Evolutionary conservation across 192 early-diverging fungal genomes (phyloP).

Genomic region (Paraglomus occultum): DNA sequence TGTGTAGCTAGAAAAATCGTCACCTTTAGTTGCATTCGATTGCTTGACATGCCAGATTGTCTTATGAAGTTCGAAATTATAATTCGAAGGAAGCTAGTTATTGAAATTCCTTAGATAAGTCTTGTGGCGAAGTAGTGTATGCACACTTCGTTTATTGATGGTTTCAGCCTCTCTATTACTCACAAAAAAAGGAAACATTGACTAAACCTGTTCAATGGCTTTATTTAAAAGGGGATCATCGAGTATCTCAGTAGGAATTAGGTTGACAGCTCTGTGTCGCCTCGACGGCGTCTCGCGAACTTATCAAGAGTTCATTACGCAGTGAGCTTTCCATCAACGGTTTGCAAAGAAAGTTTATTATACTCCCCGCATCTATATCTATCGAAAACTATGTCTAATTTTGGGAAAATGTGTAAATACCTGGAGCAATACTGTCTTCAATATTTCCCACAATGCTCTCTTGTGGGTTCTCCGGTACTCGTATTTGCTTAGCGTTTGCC

Average conservation of each 20-base stretch:
- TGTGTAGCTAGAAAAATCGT: not conserved
- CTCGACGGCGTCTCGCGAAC: not conserved
- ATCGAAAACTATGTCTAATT: no score
- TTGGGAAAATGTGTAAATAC: no score
- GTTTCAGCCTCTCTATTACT: conserved; percentile 8
- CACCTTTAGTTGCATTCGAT: conserved; percentile 70
- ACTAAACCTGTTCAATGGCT: conserved; percentile 68
- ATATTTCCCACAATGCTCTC: no score
- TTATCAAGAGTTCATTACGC: no score
- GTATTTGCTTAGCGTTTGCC: no score
- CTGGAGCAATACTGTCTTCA: no score
- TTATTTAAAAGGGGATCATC: conserved; percentile 78
- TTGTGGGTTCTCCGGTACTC: no score
- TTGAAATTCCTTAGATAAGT: conserved; percentile 7
- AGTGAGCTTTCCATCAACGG: no score
- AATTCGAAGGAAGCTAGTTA: conserved; percentile 80
- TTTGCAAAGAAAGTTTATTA: no score
- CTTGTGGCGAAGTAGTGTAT: conserved; percentile 18
- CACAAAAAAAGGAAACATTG: conserved; percentile 23
- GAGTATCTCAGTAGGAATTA: conserved; percentile 84
- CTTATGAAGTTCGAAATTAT: conserved; percentile 99
- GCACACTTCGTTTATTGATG: not conserved
- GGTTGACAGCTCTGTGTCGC: conserved; percentile 56
- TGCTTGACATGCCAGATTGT: conserved; percentile 86
- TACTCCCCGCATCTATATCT: no score